Evolutionary conservation across 495 filamentous ascomycete genomes (phyloP), one percentile per base, ranked within the genome.

Genomic region (Penicillium dipodomyicola): DNA sequence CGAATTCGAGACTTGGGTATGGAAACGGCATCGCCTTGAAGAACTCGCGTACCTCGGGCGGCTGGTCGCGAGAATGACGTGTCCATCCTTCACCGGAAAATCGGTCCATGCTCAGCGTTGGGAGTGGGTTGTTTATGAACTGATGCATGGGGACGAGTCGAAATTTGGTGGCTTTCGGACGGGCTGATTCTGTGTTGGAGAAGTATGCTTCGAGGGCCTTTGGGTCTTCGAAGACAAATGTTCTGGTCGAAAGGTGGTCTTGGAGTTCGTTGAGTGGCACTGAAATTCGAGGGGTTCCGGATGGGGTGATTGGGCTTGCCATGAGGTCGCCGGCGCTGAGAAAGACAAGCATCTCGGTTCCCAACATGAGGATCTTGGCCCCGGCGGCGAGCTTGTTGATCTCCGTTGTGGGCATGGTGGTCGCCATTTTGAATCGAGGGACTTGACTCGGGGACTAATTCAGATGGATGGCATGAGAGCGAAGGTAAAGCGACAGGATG

Each of bases 181-280:
- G 32, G 33, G 14, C n/a, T 4, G 35, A 14, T n/a, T 2, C 5
- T 2, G 35, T n/a, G 7, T n/a, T 37, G 35, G 2, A 10, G 9
- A 37, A n/a, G 15, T 37, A 37, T n/a, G 6, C 35, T 8, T 37
- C 15, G 14, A 37, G 15, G 7, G 15, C 35, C 15, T 37, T 37
- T 14, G 35, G 35, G 35, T n/a, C 45, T 25, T 37, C 45, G n/a
- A 47, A 47, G 45, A 47, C 45, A 15, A 47, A 47, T 4, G 15
- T 47, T 6, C 17, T 14, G 4, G 10, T 27, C 9, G 6, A 17
- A 25, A 15, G 27, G 17, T 17, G 9, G 7, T 19, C 17, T 2
- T 15, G 12, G 12, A 47, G 27, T 11, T 32, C 27, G n/a, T 8
- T 11, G 14, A 47, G 27, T 32, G 14, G 25, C 7, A 47, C 15